Evolutionary conservation across 805 yeast genomes (phyloP).

Genomic region (Saccharomycopsis capsularis): DNA sequence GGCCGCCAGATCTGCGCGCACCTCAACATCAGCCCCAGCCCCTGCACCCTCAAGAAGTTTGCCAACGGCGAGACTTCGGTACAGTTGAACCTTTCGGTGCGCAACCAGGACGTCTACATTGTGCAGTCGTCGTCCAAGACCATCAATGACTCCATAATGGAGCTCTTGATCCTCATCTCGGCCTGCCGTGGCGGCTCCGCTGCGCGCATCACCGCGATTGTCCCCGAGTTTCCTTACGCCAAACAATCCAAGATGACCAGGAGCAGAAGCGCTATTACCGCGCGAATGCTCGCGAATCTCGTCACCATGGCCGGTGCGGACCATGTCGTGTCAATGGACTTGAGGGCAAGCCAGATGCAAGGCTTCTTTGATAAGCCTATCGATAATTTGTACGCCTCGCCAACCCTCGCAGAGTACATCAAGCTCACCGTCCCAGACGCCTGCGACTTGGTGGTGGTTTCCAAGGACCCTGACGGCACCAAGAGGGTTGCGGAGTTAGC

Average conservation of each 20-base stretch:
- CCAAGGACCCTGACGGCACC: conserved; percentile 63
- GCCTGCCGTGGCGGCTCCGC: conserved; percentile 97
- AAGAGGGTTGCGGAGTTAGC: conserved; percentile 56
- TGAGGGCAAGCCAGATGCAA: conserved; percentile 60
- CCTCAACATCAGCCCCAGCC: conserved; percentile 31
- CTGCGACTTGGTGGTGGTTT: conserved; percentile 49
- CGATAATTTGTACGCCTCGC: conserved; percentile 51
- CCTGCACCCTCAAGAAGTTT: conserved; percentile 55
- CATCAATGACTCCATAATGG: conserved; percentile 82
- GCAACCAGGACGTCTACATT: conserved; percentile 83
- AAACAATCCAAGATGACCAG: conserved; percentile 59
- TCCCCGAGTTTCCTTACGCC: conserved; percentile 95
- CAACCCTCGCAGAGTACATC: conserved; percentile 49
- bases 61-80: conserved; percentile 88
- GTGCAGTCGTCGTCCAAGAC: conserved; percentile 68
- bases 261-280: conserved; percentile 29
- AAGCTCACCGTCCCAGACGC: conserved; percentile 45
- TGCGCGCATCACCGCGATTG: conserved; percentile 84
- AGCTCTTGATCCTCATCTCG: conserved; percentile 78
- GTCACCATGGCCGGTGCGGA: conserved; percentile 57
- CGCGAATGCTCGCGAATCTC: conserved; percentile 40
- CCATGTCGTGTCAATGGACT: conserved; percentile 57
- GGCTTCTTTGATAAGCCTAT: conserved; percentile 60
- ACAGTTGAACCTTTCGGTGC: conserved; percentile 76
- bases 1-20: conserved; percentile 31